Conservation (phyloP, 345 rosid species). For the Populus davidiana region DNA sequence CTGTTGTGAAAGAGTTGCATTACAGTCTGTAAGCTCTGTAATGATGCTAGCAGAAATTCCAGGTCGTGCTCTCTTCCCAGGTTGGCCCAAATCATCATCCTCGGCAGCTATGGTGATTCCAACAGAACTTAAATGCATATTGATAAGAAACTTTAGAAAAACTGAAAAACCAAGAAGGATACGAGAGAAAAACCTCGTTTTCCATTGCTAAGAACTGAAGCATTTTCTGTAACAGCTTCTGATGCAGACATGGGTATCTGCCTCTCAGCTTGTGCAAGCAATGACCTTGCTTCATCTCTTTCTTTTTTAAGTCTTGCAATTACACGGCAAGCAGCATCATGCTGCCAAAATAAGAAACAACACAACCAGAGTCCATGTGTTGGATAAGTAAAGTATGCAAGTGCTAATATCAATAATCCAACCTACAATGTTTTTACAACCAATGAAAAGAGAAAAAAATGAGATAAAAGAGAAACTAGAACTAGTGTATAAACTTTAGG, state of each 20-base stretch:
- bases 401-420: background rate
- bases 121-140: constrained; percentile 11
- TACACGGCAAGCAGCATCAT: constrained; percentile 99
- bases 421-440: background rate
- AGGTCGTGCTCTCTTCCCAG: constrained; percentile 42
- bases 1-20: constrained; percentile 82
- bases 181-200: constrained; percentile 58
- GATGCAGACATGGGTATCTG: constrained; percentile 51
- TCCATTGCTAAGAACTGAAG: constrained; percentile 69
- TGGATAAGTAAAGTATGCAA: background rate
- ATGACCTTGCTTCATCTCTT: constrained; percentile 81
- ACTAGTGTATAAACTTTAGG: background rate
- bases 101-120: constrained; percentile 19
- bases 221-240: constrained; percentile 41
- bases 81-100: constrained; percentile 23
- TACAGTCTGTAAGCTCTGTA: constrained; percentile 77
- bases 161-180: background rate
- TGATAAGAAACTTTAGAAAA: background rate
- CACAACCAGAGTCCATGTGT: constrained; percentile 5
- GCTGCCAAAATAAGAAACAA: constrained; percentile 42
- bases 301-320: constrained; percentile 96
- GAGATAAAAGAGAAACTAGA: background rate
- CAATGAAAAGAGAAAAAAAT: background rate
- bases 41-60: constrained; percentile 70
- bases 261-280: constrained; percentile 79